Evolutionary conservation across 2,329 filamentous ascomycete species (phyloP).

Genomic region (Fusarium robinianum): DNA sequence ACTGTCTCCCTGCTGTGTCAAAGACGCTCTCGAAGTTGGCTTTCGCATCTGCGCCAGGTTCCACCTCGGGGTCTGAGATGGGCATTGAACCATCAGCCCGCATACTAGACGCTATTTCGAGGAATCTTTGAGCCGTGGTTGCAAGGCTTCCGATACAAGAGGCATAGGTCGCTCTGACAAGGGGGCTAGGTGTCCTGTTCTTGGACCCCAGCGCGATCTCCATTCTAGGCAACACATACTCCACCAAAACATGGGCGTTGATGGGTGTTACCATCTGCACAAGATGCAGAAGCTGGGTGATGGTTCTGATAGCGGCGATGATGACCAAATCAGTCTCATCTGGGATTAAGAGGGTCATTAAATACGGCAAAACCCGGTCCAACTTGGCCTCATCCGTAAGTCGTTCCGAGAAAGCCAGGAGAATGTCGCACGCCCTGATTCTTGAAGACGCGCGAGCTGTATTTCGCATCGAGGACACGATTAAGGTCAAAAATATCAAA

Average conservation of each 20-base stretch:
- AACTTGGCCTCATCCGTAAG: conserved; percentile 95
- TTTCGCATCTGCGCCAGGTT: conserved; percentile 69
- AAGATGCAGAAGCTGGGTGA: conserved; percentile 86
- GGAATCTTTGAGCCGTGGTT: conserved; percentile 79
- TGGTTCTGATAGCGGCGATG: conserved; percentile 79
- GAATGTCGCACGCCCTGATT: conserved; percentile 85
- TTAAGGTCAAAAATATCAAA: conserved; percentile 85
- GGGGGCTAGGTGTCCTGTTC: conserved; percentile 57
- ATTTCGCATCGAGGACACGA: conserved; percentile 86
- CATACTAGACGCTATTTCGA: conserved; percentile 89
- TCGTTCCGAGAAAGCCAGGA: conserved; percentile 88
- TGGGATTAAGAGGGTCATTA: conserved; percentile 74
- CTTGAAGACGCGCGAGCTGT: conserved; percentile 87
- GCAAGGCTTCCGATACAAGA: conserved; percentile 89
- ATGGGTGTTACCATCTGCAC: conserved; percentile 85
- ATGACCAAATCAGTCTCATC: conserved; percentile 85
- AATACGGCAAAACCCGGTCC: conserved; percentile 88
- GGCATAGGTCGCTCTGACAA: conserved; percentile 89
- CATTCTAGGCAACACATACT: conserved; percentile 69
- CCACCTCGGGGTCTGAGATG: conserved; percentile 76
- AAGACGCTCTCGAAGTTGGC: conserved; percentile 81
- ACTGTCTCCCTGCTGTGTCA: conserved; percentile 81
- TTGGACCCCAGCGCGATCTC: conserved; percentile 56
- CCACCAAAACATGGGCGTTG: conserved; percentile 70
- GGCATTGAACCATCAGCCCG: conserved; percentile 81